Conservation (phyloP, 352 stramenopile genomes). For the Phytophthora crassamura region DNA sequence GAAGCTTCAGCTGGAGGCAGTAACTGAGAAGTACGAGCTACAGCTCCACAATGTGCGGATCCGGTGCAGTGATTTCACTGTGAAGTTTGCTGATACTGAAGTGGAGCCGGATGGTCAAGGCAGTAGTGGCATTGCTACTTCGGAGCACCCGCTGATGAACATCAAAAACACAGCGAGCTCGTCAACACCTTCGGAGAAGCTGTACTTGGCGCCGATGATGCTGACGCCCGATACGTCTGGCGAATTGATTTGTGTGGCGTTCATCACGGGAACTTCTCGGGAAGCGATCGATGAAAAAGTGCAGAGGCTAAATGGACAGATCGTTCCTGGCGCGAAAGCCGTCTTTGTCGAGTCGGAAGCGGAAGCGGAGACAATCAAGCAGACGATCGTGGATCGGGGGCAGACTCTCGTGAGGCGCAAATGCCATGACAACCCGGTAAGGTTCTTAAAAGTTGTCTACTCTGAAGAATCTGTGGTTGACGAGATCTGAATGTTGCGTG, state of each 20-base stretch:
- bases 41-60: not conserved
- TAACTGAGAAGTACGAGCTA: conserved; percentile 16
- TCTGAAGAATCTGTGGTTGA: not conserved
- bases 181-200: not conserved
- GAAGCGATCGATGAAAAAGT: conserved; percentile 18
- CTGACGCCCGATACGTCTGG: conserved; percentile 4
- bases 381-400: conserved; percentile 13
- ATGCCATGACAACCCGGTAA: not conserved
- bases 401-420: conserved; percentile 7
- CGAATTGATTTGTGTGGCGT: conserved; percentile 17
- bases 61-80: no score
- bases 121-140: no score
- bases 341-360: conserved; percentile 19
- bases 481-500: not conserved
- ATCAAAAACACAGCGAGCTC: no score
- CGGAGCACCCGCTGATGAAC: no score
- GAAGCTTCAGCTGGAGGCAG: conserved; percentile 10
- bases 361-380: conserved; percentile 14
- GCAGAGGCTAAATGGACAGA: conserved; percentile 8
- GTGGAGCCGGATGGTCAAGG: no score
- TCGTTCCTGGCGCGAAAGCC: conserved; percentile 8
- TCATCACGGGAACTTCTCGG: conserved; percentile 13
- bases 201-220: conserved; percentile 19
- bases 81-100: no score
- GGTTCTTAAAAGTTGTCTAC: no score